Evolutionary conservation across 2,329 filamentous ascomycete genomes (phyloP).

Genomic region (Coniella lustricola): DNA sequence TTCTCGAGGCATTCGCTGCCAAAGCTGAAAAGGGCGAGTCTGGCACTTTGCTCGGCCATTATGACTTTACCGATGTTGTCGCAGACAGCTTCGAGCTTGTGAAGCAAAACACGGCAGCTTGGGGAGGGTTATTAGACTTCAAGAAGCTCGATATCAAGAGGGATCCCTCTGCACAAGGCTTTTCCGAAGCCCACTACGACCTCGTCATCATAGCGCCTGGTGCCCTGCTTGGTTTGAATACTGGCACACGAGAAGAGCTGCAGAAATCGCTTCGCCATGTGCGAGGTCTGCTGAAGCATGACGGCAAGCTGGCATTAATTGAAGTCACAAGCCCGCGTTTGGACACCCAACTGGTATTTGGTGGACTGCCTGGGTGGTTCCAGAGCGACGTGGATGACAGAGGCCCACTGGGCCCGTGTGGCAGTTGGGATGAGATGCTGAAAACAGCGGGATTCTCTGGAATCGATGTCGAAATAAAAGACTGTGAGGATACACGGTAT

Average conservation of each 20-base stretch:
- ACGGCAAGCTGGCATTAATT: constrained; percentile 27
- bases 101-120: constrained; percentile 21
- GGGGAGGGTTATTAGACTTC: constrained; percentile 22
- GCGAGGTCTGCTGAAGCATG: constrained; percentile 25
- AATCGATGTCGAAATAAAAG: not conserved
- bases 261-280: constrained; percentile 20
- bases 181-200: constrained; percentile 22
- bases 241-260: constrained; percentile 1
- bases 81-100: constrained; percentile 31
- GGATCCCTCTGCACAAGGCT: constrained; percentile 24
- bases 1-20: not conserved
- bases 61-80: constrained; percentile 36
- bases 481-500: not conserved
- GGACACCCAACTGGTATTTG: constrained; percentile 23
- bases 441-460: not conserved
- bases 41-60: constrained; percentile 17
- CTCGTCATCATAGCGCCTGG: constrained; percentile 23
- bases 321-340: constrained; percentile 8
- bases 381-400: constrained; percentile 18
- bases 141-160: constrained; percentile 24
- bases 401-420: not conserved
- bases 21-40: not conserved
- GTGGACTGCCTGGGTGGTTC: constrained; percentile 31
- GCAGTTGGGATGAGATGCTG: not conserved
- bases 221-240: too few relatives aligned